Evolutionary conservation across 1,284 basidiomycete genomes (phyloP), one percentile per base, ranked within the genome.

Genomic region (Ganoderma sp.): DNA sequence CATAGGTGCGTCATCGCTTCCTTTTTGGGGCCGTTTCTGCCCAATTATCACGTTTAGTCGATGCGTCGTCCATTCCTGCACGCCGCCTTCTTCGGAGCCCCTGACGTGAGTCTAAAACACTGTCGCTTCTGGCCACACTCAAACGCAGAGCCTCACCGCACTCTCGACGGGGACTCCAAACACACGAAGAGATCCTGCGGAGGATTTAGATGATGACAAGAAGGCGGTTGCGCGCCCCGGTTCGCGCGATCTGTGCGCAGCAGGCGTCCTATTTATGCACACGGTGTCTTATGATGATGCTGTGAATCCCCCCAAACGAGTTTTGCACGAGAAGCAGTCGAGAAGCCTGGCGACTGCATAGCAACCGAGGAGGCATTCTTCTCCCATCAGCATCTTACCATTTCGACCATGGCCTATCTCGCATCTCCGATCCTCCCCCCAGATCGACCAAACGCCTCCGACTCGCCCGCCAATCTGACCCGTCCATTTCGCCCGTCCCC

Each of bases 1-100:
- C 83, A 45, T 43, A 14, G n/a, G 5, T 83, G 75, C 84, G 84
- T 73, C 71, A 73, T 43, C 41, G 45, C 63, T 67, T 39, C 66
- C 66, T 50, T 65, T 41, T 58, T 3, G 15, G 37, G 62, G 17
- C 63, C 37, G 39, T 43, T 52, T 39, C 56, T 15, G 37, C 57
- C 61, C 22, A 67, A 50, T 52, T 61, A 42, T 59, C n/a, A 50
- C 50, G 19, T 58, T 22, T 45, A 32, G 52, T 32, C 52, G 52
- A 19, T 34, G 14, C 28, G 7, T 32, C 52, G 28, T 56, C 17
- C 32, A 34, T 56, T 28, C 52, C 19, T 45, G 22, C 56, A 45
- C 41, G 25, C 34, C 15, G 50, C 22, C 12, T 52, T 52, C 48
- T 52, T 52, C 22, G 17, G 42, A 32, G 52, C 52, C 52, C 52